These are phyloP conservation scores for Fusarium ambrosium DNA, from an alignment of 2,329 filamentous ascomycete genomes.

Conservation along the genomic window DNA sequence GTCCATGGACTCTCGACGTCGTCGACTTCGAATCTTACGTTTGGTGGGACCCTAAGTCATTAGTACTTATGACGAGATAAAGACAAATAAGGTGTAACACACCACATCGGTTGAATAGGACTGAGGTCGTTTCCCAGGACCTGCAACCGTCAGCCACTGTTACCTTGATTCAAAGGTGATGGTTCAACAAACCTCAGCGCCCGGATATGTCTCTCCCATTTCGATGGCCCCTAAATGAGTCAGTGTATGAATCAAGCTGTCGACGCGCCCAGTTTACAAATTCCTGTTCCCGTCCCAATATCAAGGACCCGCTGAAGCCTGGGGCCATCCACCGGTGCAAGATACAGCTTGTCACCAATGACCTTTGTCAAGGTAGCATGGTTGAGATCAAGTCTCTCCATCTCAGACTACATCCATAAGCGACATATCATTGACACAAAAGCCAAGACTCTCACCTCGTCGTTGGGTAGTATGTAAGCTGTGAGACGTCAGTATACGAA, in stretches of 20 bases:
- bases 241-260: neutral
- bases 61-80: neutral
- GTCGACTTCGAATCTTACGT: conserved; percentile 55
- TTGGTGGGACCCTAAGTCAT: conserved; percentile 45
- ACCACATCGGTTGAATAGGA: conserved; percentile 49
- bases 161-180: too few relatives aligned
- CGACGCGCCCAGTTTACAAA: conserved; percentile 47
- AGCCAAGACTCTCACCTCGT: neutral
- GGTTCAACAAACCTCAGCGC: neutral
- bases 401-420: conserved; percentile 38
- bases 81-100: neutral
- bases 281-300: conserved; percentile 59
- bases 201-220: conserved; percentile 51
- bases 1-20: conserved; percentile 51
- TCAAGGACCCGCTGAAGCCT: conserved; percentile 55
- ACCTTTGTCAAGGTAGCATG: conserved; percentile 49
- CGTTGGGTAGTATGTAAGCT: conserved; percentile 19
- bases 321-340: conserved; percentile 46
- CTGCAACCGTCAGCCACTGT: neutral
- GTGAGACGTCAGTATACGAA: neutral
- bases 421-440: neutral
- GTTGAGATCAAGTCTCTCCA: conserved; percentile 53
- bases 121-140: conserved; percentile 50
- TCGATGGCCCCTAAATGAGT: conserved; percentile 53
- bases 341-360: conserved; percentile 36